Percentiles rank a stretch among this genome's conserved stretches.
Conservation (phyloP, 495 filamentous ascomycete species). For the Podospora fimiseda region DNA sequence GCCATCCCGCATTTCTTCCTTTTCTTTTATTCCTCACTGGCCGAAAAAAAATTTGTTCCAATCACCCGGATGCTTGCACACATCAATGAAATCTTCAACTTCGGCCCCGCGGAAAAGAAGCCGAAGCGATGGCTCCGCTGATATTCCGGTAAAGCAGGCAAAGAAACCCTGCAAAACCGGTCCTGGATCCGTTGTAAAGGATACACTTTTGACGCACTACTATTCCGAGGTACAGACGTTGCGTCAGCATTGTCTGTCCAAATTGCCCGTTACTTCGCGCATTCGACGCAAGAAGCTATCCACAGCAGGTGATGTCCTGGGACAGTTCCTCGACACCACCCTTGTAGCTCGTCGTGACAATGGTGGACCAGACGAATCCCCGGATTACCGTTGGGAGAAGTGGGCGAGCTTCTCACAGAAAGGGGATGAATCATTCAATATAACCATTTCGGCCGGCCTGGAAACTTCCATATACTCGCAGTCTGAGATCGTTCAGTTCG, state of each 20-base stretch:
- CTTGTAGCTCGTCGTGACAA: slow-evolving; percentile 52
- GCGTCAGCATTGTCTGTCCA: slow-evolving; percentile 61
- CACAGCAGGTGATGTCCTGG: slow-evolving; percentile 41
- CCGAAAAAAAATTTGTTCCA: neutral
- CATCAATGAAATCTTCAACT: too few species aligned
- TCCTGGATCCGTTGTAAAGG: slow-evolving; percentile 30
- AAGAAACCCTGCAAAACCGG: slow-evolving; percentile 2
- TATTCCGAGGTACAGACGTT: slow-evolving; percentile 64
- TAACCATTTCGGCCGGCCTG: slow-evolving; percentile 45
- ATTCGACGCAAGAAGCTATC: slow-evolving; percentile 41
- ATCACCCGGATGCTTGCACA: too few species aligned
- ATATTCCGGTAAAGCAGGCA: slow-evolving; percentile 15
- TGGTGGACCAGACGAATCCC: slow-evolving; percentile 4
- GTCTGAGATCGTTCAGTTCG: slow-evolving; percentile 77
- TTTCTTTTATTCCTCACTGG: neutral
- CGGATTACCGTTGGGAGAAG: slow-evolving; percentile 45
- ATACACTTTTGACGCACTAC: slow-evolving; percentile 68
- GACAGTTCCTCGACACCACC: slow-evolving; percentile 58
- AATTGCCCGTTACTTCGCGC: slow-evolving; percentile 39
- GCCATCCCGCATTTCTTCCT: slow-evolving; percentile 1
- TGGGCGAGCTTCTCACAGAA: slow-evolving; percentile 65
- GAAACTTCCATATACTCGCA: slow-evolving; percentile 40
- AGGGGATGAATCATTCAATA: slow-evolving; percentile 40
- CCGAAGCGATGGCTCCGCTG: slow-evolving; percentile 4
- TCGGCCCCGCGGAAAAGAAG: slow-evolving; percentile 19